Base-by-base conservation (phyloP, 2,329 filamentous ascomycete species). In the Colletotrichum euphorbiae region DNA sequence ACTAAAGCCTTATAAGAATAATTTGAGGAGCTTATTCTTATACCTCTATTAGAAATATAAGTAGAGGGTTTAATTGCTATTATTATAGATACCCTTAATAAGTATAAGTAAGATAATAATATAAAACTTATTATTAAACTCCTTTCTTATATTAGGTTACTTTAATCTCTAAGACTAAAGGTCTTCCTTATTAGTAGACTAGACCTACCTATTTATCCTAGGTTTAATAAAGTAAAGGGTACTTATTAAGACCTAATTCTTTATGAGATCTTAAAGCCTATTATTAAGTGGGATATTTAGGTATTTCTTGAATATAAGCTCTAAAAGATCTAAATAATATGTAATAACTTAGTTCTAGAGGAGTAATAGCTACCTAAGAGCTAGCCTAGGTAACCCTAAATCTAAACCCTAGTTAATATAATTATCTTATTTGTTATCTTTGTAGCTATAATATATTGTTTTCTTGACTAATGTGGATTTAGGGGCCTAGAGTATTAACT, bases 111-210 rank as follows among this genome's bases (percentile, higher is more conserved):
- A 4, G 74, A 80, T 4, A 60, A 72, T 1, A 75, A 81, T 45
- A 69, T 78, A 13, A 57, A 45, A 28, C 15, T 59, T 6, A 74
- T 81, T n/a, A 73, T 81, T 42, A 19, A 71, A 3, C 71, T 78
- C 1, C 62, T 79, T 0, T 66, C 73, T n/a, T 60, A 70, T 33
- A 45, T 67, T 13, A 66, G 72, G 15, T 2, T 42, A 9, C 8
- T 71, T 21, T 62, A 36, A 59, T 70, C 64, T n/a, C 67, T 43
- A 11, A 28, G 54, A 24, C 51, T 81, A 21, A 75, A 74, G 51
- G 62, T 77, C 11, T 80, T 82, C 43, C 28, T 83, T 4, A 82
- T 80, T 0, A 82, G 80, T 65, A 73, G 80, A 31, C 80, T 80
- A 1, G 76, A 82, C 54, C 59, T 79, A 6, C 75, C 74, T 4